Evolutionary conservation across 768 basidiomycete genomes (phyloP).

Genomic region (Amyloporia xantha): DNA sequence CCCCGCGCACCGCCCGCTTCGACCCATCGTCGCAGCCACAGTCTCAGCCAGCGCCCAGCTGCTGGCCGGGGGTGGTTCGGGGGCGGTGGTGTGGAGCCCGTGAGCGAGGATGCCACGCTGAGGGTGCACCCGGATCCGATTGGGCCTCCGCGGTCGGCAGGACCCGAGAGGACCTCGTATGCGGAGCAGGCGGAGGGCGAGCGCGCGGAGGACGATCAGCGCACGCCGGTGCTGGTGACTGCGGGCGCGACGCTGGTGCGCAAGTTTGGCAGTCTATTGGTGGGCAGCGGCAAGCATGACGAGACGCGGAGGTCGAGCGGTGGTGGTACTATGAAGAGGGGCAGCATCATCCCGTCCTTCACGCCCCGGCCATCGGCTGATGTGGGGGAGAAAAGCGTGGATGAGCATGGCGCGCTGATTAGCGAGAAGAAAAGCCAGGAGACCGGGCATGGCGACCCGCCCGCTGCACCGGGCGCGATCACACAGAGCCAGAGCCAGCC

Average conservation of each 20-base stretch:
- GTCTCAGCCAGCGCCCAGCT: constrained; percentile 59
- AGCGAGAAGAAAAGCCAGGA: constrained; percentile 20
- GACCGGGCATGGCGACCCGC: constrained; percentile 11
- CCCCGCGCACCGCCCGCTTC: constrained; percentile 72
- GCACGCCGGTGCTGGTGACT: constrained; percentile 28
- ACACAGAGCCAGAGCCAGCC: constrained; percentile 48
- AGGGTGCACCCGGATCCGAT: constrained; percentile 14
- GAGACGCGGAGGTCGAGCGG: constrained; percentile 32
- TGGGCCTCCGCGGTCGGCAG: constrained; percentile 54
- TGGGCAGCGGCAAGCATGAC: constrained; percentile 38
- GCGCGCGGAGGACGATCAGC: constrained; percentile 28
- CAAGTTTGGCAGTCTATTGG: constrained; percentile 66
- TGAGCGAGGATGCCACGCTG: constrained; percentile 36
- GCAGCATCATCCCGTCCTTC: constrained; percentile 44
- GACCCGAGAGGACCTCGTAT: constrained; percentile 57
- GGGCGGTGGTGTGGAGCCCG: constrained; percentile 23
- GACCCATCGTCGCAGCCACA: constrained; percentile 78
- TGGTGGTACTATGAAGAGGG: constrained; percentile 35
- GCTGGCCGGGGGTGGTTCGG: constrained; percentile 56
- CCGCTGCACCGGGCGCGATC: constrained; percentile 22
- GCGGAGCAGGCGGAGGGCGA: constrained; percentile 29
- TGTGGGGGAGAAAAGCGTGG: constrained; percentile 12
- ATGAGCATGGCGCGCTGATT: constrained; percentile 19
- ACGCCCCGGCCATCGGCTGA: constrained; percentile 30
- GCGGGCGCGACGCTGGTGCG: constrained; percentile 69